Evolutionary conservation across 2,329 filamentous ascomycete genomes (phyloP), one percentile per base, ranked within the genome.

Genomic region (Parasarocladium wereldwijsianum): DNA sequence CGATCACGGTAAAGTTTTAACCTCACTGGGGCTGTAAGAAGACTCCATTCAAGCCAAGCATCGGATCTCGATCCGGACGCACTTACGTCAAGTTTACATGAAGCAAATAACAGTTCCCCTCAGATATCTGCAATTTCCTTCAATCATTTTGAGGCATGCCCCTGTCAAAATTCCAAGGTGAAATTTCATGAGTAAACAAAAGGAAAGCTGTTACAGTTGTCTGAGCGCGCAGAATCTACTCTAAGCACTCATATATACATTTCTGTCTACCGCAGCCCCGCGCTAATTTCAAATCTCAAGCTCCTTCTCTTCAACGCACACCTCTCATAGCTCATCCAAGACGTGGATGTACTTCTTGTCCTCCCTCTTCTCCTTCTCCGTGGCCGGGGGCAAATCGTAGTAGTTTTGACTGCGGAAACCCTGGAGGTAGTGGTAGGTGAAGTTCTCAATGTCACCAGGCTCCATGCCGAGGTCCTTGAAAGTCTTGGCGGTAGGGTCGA

Each of bases 341-440:
- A 98, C 86, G 55, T 98, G 90, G 54, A 96, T 62, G 55, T 93
- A 98, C 66, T 94, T 90, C 70, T 77, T 90, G 59, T 96, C 86
- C 56, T 96, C 86, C 45, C 71, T 69, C 69, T 76, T 90, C 67
- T 98, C 90, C 56, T 79, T 81, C 62, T 94, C 87, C 19, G 87
- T 94, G 47, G 87, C 77, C 28, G 90, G 87, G 29, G 90, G 90
- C 41, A 96, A 67, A 51, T 98, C 87, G 57, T 92, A 93, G 70
- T 77, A 90, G 46, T 76, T 71, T 34, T 79, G 71, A 58, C 81
- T 87, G 51, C 90, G 79, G 66, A 83, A 94, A 54, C 76, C 79
- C 80, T 92, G 80, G 64, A 96, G 57, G 59, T 98, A 98, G 57
- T 92, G 80, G 58, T 87, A 96, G 40, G 84, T 93, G 52, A 84